These are phyloP conservation scores for Senecio squalidus DNA, from an alignment of 140 eudicot species.

Conservation along the genomic window DNA sequence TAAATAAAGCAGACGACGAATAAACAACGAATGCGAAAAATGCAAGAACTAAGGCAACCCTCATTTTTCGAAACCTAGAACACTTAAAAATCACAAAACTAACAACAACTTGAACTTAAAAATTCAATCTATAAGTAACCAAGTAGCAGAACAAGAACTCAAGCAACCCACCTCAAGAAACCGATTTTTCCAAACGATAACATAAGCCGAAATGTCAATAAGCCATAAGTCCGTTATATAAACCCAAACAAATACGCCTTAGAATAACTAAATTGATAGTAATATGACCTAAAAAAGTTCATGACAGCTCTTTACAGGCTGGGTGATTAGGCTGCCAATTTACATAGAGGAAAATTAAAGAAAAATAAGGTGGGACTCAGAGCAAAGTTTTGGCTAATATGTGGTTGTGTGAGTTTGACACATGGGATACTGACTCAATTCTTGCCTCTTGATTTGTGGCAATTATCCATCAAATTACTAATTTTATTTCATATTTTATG, in stretches of 20 bases:
- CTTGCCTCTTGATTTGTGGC: conserved; percentile 9
- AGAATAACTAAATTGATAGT: conserved; percentile 10
- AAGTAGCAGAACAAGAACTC: conserved; percentile 10
- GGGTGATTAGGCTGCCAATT: conserved; percentile 56
- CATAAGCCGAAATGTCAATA: neutral
- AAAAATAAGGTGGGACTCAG: conserved; percentile 22
- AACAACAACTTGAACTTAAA: neutral
- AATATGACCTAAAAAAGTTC: conserved; percentile 26
- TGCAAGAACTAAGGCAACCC: conserved; percentile 11
- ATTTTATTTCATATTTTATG: too few relatives aligned
- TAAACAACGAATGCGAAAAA: conserved; percentile 21
- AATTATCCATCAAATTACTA: conserved; percentile 15
- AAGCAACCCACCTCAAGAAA: conserved; percentile 29
- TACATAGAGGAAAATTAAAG: neutral
- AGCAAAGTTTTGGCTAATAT: conserved; percentile 1
- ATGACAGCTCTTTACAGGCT: conserved; percentile 89
- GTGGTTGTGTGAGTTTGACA: neutral
- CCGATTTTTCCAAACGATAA: neutral
- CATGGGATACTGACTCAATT: conserved; percentile 17
- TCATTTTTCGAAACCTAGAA: neutral
- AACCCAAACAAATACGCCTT: conserved; percentile 8
- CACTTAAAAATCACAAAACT: neutral
- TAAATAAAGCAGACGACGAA: conserved; percentile 38
- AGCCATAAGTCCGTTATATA: conserved; percentile 3
- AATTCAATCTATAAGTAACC: neutral